These are phyloP conservation scores for Akebia trifoliata DNA, from an alignment of 164 flowering plant genomes.

Conservation along the genomic window DNA sequence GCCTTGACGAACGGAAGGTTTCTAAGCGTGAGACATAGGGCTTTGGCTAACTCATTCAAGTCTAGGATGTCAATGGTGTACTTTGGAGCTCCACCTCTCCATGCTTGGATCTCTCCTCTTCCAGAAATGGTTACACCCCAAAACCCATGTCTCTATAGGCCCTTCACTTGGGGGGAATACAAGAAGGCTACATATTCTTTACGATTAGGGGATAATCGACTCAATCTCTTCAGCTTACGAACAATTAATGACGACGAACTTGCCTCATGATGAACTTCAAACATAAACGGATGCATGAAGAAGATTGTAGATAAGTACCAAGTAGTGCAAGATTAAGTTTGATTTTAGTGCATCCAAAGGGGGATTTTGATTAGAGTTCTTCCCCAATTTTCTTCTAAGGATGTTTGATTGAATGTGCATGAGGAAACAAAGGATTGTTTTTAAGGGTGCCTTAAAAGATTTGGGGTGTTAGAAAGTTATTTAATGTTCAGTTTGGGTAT, in stretches of 20 bases:
- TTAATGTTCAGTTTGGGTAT: no score
- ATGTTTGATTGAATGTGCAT: no score
- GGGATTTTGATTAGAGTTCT: neutral
- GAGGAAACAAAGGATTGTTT: no score
- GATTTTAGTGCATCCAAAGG: neutral
- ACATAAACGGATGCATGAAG: no score
- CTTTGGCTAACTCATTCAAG: conserved; percentile 37
- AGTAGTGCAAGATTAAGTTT: no score
- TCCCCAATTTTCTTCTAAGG: conserved; percentile 4
- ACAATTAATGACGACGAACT: neutral
- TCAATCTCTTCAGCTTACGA: conserved; percentile 39
- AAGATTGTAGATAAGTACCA: no score
- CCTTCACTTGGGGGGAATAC: conserved; percentile 76
- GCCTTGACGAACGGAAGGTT: conserved; percentile 74
- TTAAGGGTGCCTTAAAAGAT: neutral
- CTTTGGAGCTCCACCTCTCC: conserved; percentile 66
- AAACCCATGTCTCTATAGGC: conserved; percentile 40
- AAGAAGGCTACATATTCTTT: conserved; percentile 55
- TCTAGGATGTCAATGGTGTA: conserved; percentile 63
- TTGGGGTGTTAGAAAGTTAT: no score
- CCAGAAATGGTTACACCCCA: conserved; percentile 40
- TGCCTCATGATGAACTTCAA: no score
- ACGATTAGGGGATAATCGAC: conserved; percentile 45
- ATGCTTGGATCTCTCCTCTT: conserved; percentile 43
- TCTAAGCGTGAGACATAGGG: conserved; percentile 74